Base-by-base conservation (phyloP, 306 rosid species). In the Macrotyloma uniflorum region DNA sequence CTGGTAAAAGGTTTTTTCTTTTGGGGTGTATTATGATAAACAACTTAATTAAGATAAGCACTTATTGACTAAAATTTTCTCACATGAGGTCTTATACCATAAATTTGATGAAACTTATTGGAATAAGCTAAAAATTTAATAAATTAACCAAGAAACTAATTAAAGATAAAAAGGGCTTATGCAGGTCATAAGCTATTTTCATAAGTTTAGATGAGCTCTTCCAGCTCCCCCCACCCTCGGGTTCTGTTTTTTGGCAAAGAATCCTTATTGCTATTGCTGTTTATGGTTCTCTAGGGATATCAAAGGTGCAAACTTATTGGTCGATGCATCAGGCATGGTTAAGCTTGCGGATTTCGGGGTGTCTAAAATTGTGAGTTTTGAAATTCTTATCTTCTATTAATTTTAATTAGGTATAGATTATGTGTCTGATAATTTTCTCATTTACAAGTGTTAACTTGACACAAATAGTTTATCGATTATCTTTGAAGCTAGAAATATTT, bases 291-390 rank as follows among this genome's bases (percentile, higher is more conserved):
- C 47, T 68, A 95, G 98, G 89, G 98, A 95, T 82, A 95, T 95
- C 79, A 95, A 95, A 87, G 97, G 98, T 80, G 98, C 98, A 78
- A 95, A 95, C 91, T 87, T 95, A 85, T 88, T 95, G 10, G 98
- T 95, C 46, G 92, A 92, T 82, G 82, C 92, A 15, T 87, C 83
- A 1, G 98, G 98, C 35, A 88, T 65, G 8, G 98, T 95, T 74
- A 95, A 95, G 83, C 98, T 95, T 63, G 98, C 98, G 15, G 98
- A 95, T 89, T 95, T 95, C 54, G 98, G 98, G 73, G 90, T 95
- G 89, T 93, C 98, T 11, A 95, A 95, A 85, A 87, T 82, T 83
- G 98, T 95, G 78, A 89, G 98, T 89, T 50, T 79, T 70, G 14
- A 36, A 24, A 58, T 50, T 82, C 55, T 67, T 11, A 50, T 58